phyloP scores from a whole-genome alignment of 331 rosid species.

The Saraca asoca region DNA sequence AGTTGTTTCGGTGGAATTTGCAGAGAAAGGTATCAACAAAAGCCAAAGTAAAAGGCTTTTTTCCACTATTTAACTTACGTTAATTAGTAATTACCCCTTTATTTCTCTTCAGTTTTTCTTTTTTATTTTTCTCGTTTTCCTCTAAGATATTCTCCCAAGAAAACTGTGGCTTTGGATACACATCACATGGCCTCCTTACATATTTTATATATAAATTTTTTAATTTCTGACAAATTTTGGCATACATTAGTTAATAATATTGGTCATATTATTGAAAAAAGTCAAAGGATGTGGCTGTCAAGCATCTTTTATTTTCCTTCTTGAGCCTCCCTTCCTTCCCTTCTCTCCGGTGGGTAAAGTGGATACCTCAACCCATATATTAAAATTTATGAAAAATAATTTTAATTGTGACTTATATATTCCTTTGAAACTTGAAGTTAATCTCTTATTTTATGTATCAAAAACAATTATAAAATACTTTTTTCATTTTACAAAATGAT shows the following conservation, averaged over 20 bases:
- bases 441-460: not conserved
- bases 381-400: not conserved
- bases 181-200: conserved; percentile 15
- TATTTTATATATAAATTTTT: not conserved
- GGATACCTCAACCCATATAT: not conserved
- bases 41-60: conserved; percentile 19
- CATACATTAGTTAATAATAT: too few species aligned
- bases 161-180: conserved; percentile 18
- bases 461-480: not conserved
- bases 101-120: not conserved
- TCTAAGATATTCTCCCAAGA: conserved; percentile 2
- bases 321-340: not conserved
- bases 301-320: not conserved
- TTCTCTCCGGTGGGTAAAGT: not conserved
- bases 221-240: not conserved
- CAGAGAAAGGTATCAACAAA: not conserved
- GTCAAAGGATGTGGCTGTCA: not conserved
- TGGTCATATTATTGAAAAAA: not conserved
- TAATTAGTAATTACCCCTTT: not conserved
- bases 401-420: conserved; percentile 14
- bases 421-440: conserved; percentile 2
- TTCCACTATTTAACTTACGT: not conserved
- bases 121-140: conserved; percentile 1
- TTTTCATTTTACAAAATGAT: not conserved
- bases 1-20: not conserved